Evolutionary conservation across 2,329 filamentous ascomycete genomes (phyloP), one percentile per base, ranked within the genome.

Genomic region (Sporothrix variecibatus): DNA sequence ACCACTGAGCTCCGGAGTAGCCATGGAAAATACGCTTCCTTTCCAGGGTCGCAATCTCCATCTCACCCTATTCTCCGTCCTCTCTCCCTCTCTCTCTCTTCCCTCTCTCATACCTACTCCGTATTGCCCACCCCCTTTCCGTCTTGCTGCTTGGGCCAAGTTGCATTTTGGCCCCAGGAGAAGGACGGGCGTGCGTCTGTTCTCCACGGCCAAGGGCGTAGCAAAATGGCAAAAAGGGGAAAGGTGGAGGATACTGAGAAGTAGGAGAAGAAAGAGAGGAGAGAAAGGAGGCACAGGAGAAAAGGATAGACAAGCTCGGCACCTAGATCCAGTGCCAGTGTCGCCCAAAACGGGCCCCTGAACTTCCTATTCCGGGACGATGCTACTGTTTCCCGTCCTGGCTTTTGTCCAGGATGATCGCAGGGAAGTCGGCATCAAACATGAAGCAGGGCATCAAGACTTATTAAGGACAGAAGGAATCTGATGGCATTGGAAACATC

Each of bases 301-400:
- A 20, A 23, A 34, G 4, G 60, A 43, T 31, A 1, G n/a, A 40
- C 20, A 64, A 6, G 9, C 8, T n/a, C n/a, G n/a, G n/a, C n/a
- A n/a, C n/a, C n/a, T 46, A 53, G 43, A 68, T 23, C 38, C 38
- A 38, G 43, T 46, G 11, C 20, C 53, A 31, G 8, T 51, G 40
- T 64, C n/a, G 43, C 58, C 58, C 71, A 65, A 71, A 72, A 65
- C 40, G 60, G 71, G 12, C 40, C 34, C 43, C 20, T 51, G 38
- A 34, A 8, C 65, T 72, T 72, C 71, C 71, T 72, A 62, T 72
- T 72, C 31, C 17, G 71, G 58, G 58, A 64, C 70, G 20, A 38
- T 60, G 51, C 34, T 53, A 68, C 51, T 40, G 51, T 40, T 58
- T 60, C 51, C 38, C 34, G 43, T 6, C 34, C 6, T 17, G 15